phyloP scores from a whole-genome alignment of 306 rosid genomes.

The Prosopis cineraria region DNA sequence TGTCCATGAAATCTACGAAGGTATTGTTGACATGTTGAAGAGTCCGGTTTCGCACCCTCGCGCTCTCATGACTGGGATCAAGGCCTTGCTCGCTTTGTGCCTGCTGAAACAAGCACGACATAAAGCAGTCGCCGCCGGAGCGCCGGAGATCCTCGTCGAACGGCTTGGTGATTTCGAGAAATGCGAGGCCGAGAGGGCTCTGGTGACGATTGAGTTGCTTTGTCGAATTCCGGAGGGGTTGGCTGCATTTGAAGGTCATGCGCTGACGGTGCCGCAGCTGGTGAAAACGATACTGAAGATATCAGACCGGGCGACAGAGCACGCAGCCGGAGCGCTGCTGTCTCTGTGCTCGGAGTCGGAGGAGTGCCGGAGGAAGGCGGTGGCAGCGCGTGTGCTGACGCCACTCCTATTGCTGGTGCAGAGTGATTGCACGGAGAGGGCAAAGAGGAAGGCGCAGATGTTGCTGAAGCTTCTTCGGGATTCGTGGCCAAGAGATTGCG shows the following conservation, averaged over 20 bases:
- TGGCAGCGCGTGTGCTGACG: slow-evolving; percentile 77
- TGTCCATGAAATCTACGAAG: slow-evolving; percentile 70
- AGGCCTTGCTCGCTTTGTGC: slow-evolving; percentile 73
- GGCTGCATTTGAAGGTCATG: slow-evolving; percentile 61
- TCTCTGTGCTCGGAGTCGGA: slow-evolving; percentile 78
- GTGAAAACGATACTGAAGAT: slow-evolving; percentile 79
- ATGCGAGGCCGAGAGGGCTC: slow-evolving; percentile 77
- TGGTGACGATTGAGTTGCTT: slow-evolving; percentile 77
- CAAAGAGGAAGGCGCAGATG: slow-evolving; percentile 86
- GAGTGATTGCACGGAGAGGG: slow-evolving; percentile 90
- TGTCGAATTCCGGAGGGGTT: slow-evolving; percentile 68
- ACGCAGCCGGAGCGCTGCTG: slow-evolving; percentile 81
- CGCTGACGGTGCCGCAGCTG: slow-evolving; percentile 76
- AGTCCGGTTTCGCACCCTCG: slow-evolving; percentile 60
- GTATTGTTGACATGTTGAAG: slow-evolving; percentile 62
- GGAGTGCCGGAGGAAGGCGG: slow-evolving; percentile 62
- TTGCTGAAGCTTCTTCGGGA: slow-evolving; percentile 93
- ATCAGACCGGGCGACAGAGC: slow-evolving; percentile 87
- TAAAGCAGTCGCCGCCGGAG: slow-evolving; percentile 71
- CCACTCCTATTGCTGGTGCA: slow-evolving; percentile 80
- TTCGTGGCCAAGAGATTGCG: slow-evolving; percentile 87
- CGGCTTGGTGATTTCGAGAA: slow-evolving; percentile 76
- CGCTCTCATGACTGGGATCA: slow-evolving; percentile 68
- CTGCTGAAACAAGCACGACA: slow-evolving; percentile 69
- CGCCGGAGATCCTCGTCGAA: slow-evolving; percentile 66